Conservation (phyloP, 2,329 filamentous ascomycete species). For the Fusarium cyanostomum region DNA sequence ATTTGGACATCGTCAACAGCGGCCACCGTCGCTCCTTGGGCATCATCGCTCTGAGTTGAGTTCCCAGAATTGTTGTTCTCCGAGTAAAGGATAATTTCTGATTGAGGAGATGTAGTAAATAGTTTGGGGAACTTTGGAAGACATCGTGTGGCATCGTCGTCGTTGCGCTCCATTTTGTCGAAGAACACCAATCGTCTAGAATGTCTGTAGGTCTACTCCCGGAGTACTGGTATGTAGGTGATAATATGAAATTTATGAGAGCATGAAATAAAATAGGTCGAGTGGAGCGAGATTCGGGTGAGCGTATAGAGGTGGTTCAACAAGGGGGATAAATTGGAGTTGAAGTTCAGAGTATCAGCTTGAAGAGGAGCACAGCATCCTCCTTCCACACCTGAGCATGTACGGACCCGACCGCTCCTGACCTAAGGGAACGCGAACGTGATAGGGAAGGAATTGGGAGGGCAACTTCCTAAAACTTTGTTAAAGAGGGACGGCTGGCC, state of each 20-base stretch:
- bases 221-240: constrained; percentile 9
- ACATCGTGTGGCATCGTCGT: constrained; percentile 18
- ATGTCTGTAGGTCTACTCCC: background rate
- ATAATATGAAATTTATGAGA: background rate
- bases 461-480: background rate
- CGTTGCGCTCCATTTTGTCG: constrained; percentile 31
- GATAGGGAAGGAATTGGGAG: background rate
- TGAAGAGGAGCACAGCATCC: background rate
- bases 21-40: background rate
- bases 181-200: background rate
- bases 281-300: background rate
- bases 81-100: constrained; percentile 24
- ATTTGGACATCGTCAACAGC: background rate
- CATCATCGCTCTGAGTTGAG: background rate
- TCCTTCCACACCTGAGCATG: background rate
- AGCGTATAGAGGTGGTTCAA: constrained; percentile 2
- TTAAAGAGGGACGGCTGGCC: too few species aligned
- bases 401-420: background rate
- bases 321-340: background rate
- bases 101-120: constrained; percentile 16
- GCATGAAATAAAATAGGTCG: constrained; percentile 4
- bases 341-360: background rate
- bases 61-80: background rate
- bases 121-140: constrained; percentile 34
- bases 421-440: background rate